Evolutionary conservation across 2,329 filamentous ascomycete species (phyloP).

Genomic region (Iodosphaeria phyllophila): DNA sequence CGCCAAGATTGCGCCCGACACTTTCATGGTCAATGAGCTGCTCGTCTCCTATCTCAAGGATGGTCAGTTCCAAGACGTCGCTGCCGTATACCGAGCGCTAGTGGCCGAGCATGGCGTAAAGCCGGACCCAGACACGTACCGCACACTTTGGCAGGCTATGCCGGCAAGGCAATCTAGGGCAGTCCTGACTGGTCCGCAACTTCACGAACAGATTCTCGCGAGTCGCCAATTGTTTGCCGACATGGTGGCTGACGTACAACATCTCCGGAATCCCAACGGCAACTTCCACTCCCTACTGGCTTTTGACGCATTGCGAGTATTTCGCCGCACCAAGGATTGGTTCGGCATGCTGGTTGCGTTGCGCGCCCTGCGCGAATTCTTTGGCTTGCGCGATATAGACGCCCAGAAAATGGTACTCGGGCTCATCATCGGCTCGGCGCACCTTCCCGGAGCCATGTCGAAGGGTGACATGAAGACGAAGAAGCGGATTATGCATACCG

Average conservation of each 20-base stretch:
- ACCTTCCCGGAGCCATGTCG: no score
- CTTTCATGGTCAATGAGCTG: slow-evolving; percentile 65
- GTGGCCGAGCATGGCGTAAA: slow-evolving; percentile 26
- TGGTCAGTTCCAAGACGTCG: slow-evolving; percentile 33
- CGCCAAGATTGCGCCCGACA: slow-evolving; percentile 47
- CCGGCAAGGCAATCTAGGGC: no score
- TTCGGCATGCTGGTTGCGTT: slow-evolving; percentile 26
- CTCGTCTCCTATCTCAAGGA: slow-evolving; percentile 47
- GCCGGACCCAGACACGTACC: slow-evolving; percentile 51
- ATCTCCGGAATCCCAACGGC: no score
- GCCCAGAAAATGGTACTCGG: slow-evolving; percentile 27
- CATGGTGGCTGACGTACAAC: slow-evolving; percentile 26
- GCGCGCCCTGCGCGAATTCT: slow-evolving; percentile 21
- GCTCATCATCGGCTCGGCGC: slow-evolving; percentile 23
- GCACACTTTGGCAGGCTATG: slow-evolving; percentile 44
- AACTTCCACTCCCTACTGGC: no score
- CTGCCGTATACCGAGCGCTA: slow-evolving; percentile 35
- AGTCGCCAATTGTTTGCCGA: slow-evolving; percentile 26
- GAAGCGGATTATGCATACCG: slow-evolving; percentile 21
- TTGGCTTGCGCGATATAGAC: no score
- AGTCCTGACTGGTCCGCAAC: slow-evolving; percentile 15
- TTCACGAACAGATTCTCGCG: slow-evolving; percentile 12
- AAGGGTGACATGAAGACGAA: no score
- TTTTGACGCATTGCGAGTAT: slow-evolving; percentile 25
- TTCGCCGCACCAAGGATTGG: slow-evolving; percentile 25